Evolutionary conservation across 2,329 filamentous ascomycete genomes (phyloP).

Genomic region (Sporothrix sp.): DNA sequence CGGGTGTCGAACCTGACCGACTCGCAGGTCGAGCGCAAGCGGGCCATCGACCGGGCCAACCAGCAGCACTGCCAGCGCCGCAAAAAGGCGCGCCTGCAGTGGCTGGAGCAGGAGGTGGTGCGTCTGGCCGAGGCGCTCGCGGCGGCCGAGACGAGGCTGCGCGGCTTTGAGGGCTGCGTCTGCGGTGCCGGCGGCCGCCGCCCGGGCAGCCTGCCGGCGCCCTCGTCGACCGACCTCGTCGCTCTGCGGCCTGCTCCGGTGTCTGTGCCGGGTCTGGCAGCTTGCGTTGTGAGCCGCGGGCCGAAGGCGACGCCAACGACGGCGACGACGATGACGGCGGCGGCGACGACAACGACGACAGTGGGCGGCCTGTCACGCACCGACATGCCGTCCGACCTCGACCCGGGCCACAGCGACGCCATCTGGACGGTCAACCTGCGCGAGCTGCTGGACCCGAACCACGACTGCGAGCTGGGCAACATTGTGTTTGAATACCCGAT

Average conservation of each 20-base stretch:
- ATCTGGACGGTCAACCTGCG: conserved; percentile 7
- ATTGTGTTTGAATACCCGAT: conserved; percentile 8
- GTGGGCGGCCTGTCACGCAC: neutral
- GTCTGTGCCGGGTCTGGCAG: no score
- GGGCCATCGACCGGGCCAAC: conserved; percentile 21
- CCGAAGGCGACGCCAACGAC: neutral
- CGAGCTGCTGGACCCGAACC: conserved; percentile 4
- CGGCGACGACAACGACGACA: neutral
- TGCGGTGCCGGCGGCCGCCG: neutral
- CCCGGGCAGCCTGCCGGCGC: neutral
- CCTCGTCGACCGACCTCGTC: no score
- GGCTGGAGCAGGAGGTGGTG: conserved; percentile 17
- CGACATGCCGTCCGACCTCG: neutral
- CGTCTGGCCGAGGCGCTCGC: conserved; percentile 9
- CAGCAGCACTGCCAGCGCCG: conserved; percentile 21
- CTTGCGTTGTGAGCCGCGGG: no score
- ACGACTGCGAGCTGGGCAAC: conserved; percentile 11
- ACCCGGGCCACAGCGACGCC: neutral
- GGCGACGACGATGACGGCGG: neutral
- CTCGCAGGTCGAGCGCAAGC: conserved; percentile 20
- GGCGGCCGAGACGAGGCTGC: conserved; percentile 3
- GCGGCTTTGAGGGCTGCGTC: neutral
- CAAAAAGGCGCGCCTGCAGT: conserved; percentile 17
- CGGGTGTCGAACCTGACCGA: conserved; percentile 19
- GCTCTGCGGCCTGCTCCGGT: no score